phyloP scores from a whole-genome alignment of 2,329 filamentous ascomycete genomes.

The Hypoxylon rubiginosum region DNA sequence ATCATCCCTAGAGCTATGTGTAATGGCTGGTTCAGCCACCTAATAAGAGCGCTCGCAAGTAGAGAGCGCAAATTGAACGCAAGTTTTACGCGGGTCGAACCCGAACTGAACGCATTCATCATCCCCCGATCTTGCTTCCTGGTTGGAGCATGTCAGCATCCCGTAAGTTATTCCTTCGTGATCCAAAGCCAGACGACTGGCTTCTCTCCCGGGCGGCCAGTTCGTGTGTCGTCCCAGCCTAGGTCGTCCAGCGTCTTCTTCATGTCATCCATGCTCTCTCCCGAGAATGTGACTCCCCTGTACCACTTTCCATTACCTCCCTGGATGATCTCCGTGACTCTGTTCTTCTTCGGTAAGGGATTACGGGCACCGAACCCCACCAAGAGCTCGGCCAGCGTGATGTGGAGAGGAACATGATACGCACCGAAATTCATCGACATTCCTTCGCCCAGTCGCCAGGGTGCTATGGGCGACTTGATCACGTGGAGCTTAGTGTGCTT shows the following conservation, averaged over 20 bases:
- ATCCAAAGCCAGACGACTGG: slow-evolving; percentile 73
- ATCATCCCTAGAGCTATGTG: not conserved
- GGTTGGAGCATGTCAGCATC: not conserved
- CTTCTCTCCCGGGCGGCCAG: slow-evolving; percentile 62
- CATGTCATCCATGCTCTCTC: slow-evolving; percentile 63
- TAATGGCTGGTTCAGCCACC: not conserved
- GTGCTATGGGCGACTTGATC: slow-evolving; percentile 63
- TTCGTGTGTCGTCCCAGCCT: slow-evolving; percentile 69
- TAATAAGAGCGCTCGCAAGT: not conserved
- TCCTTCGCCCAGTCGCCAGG: slow-evolving; percentile 65
- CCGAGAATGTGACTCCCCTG: slow-evolving; percentile 65
- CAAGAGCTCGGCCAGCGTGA: slow-evolving; percentile 69
- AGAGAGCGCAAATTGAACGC: not conserved
- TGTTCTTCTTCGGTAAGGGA: slow-evolving; percentile 64
- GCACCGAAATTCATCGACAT: slow-evolving; percentile 62
- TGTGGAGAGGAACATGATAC: slow-evolving; percentile 65
- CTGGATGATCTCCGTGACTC: slow-evolving; percentile 68
- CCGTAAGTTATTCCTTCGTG: slow-evolving; percentile 60
- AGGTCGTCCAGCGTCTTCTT: slow-evolving; percentile 66
- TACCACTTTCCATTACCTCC: slow-evolving; percentile 71
- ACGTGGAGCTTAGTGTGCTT: slow-evolving; percentile 72
- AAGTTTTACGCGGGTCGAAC: not conserved
- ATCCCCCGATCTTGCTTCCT: not conserved
- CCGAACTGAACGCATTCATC: not conserved
- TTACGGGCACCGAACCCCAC: slow-evolving; percentile 70